Percentiles rank a stretch among this genome's conserved stretches.
phyloP scores from a whole-genome alignment of 768 basidiomycete genomes.

The Royoungia palumana region DNA sequence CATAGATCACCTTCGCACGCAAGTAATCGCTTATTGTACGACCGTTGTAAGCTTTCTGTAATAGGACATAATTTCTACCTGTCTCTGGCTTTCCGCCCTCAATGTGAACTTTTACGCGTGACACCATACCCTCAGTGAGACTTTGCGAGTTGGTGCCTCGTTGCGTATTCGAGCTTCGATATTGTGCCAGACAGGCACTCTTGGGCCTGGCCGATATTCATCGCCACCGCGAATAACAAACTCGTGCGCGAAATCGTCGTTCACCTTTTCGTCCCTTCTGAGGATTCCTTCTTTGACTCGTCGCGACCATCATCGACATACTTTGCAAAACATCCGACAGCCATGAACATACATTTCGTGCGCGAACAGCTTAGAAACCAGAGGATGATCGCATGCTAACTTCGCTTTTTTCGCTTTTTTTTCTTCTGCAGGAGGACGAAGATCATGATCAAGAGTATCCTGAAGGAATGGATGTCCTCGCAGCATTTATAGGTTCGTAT shows the following conservation, averaged over 20 bases:
- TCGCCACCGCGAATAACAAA: constrained; percentile 5
- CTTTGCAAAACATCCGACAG: neutral
- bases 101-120: constrained; percentile 25
- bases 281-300: constrained; percentile 2
- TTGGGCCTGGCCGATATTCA: constrained; percentile 4
- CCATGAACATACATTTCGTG: constrained; percentile 22
- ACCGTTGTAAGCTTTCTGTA: constrained; percentile 29
- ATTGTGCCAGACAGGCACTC: constrained; percentile 4
- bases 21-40: constrained; percentile 46
- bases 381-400: constrained; percentile 3
- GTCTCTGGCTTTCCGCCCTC: constrained; percentile 11
- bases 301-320: constrained; percentile 10
- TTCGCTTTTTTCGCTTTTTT: neutral
- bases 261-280: constrained; percentile 3
- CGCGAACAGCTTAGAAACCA: constrained; percentile 4
- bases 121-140: constrained; percentile 19
- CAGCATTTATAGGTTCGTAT: constrained; percentile 19
- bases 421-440: constrained; percentile 21
- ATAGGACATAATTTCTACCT: constrained; percentile 26
- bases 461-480: constrained; percentile 15
- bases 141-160: constrained; percentile 26
- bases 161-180: constrained; percentile 5
- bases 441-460: constrained; percentile 19
- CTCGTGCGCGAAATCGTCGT: neutral
- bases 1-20: constrained; percentile 71